Evolutionary conservation across 345 rosid genomes (phyloP).

Genomic region (Aquilaria yunnanensis): DNA sequence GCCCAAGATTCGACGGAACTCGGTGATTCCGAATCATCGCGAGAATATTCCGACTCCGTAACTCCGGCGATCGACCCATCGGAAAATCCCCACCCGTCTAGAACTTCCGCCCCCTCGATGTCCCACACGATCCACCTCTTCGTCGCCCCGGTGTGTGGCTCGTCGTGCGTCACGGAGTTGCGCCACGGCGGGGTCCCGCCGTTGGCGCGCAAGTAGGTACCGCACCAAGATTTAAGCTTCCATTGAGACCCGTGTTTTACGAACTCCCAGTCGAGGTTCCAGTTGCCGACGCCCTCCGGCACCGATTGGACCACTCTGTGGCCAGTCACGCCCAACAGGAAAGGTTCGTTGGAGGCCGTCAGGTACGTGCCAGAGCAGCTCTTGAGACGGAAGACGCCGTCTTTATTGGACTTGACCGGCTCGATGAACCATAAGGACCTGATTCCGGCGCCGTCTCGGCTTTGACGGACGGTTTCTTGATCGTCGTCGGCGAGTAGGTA

Average conservation of each 20-base stretch:
- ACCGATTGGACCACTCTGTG: slow-evolving; percentile 50
- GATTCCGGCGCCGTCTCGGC: slow-evolving; percentile 43
- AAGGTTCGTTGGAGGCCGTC: slow-evolving; percentile 59
- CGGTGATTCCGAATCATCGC: slow-evolving; percentile 28
- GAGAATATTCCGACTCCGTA: slow-evolving; percentile 15
- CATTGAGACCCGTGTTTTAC: slow-evolving; percentile 64
- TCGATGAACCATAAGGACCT: slow-evolving; percentile 71
- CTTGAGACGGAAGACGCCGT: slow-evolving; percentile 36
- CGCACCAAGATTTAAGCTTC: slow-evolving; percentile 57
- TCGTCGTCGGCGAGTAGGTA: slow-evolving; percentile 76
- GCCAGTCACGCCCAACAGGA: slow-evolving; percentile 86
- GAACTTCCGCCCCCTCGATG: slow-evolving; percentile 38
- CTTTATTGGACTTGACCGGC: slow-evolving; percentile 34
- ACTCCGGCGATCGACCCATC: slow-evolving; percentile 36
- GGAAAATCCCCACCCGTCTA: slow-evolving; percentile 23
- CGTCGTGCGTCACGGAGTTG: slow-evolving; percentile 80
- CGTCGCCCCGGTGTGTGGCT: slow-evolving; percentile 54
- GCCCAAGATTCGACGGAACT: slow-evolving; percentile 20
- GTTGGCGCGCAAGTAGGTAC: slow-evolving; percentile 68
- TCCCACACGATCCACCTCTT: slow-evolving; percentile 80
- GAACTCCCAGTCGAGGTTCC: slow-evolving; percentile 80
- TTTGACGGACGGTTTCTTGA: slow-evolving; percentile 56
- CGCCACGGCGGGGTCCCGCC: slow-evolving; percentile 95
- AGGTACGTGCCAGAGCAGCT: slow-evolving; percentile 63
- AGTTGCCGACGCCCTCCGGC: slow-evolving; percentile 33